Conservation (phyloP, 805 yeast species). For the Suhomyces tanzawaensis region DNA sequence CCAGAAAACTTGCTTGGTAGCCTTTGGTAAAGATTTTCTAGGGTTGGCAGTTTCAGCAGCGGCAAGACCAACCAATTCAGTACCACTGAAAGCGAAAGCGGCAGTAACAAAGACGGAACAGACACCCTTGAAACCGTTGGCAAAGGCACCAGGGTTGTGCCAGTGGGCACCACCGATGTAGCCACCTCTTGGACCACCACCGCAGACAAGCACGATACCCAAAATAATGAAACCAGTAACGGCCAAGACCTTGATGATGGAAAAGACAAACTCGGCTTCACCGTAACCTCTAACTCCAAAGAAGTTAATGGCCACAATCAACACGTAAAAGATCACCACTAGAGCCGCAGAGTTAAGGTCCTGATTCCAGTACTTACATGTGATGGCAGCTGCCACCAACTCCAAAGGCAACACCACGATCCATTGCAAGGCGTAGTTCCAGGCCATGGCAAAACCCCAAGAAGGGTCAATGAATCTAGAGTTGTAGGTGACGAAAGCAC, state of each 20-base stretch:
- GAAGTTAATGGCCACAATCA: conserved; percentile 46
- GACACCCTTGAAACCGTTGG: conserved; percentile 64
- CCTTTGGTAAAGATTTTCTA: conserved; percentile 62
- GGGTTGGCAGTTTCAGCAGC: conserved; percentile 78
- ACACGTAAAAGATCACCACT: conserved; percentile 55
- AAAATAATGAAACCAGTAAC: conserved; percentile 57
- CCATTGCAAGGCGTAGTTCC: conserved; percentile 69
- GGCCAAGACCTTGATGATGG: conserved; percentile 61
- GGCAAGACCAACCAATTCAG: conserved; percentile 71
- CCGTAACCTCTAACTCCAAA: conserved; percentile 60
- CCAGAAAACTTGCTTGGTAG: conserved; percentile 83
- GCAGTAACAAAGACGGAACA: conserved; percentile 74
- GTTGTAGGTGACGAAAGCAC: conserved; percentile 51
- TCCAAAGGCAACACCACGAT: conserved; percentile 65
- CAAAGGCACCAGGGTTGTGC: conserved; percentile 68
- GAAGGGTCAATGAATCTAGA: conserved; percentile 66
- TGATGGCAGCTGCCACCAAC: conserved; percentile 59
- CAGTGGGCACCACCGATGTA: conserved; percentile 59
- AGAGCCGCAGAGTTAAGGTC: conserved; percentile 53
- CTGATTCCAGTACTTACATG: conserved; percentile 52
- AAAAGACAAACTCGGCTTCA: conserved; percentile 64
- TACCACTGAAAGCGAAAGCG: conserved; percentile 74
- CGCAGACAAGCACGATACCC: conserved; percentile 51
- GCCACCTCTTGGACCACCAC: conserved; percentile 56
- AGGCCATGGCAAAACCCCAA: conserved; percentile 69